These are phyloP conservation scores for Neofusicoccum parvum DNA, from an alignment of 2,329 filamentous ascomycete genomes.

Conservation along the genomic window DNA sequence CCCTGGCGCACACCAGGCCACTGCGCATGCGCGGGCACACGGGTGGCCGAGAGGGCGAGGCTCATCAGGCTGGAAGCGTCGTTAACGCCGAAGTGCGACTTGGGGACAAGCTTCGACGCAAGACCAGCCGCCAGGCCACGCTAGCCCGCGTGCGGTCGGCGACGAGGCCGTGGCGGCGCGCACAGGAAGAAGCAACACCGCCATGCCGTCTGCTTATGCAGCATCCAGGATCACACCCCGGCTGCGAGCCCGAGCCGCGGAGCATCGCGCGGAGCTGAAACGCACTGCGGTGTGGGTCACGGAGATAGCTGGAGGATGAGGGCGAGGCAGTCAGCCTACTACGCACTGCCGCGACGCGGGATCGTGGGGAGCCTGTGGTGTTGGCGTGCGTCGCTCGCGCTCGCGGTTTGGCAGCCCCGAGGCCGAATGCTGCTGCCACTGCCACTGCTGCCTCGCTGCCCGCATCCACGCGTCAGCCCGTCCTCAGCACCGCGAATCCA, in stretches of 20 bases:
- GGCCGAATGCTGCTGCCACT: not conserved
- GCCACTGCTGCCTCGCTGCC: too few species aligned
- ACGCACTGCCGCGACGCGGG: not conserved
- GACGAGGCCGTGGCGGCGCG: not conserved
- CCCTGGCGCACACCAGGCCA: too few species aligned
- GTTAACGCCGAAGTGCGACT: not conserved
- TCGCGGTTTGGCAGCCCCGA: not conserved
- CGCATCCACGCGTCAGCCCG: not conserved
- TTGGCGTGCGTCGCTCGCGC: not conserved
- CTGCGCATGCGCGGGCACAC: too few species aligned
- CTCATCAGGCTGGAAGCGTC: not conserved
- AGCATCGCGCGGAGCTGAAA: not conserved
- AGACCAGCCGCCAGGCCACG: not conserved
- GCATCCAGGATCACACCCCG: not conserved
- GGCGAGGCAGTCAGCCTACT: too few species aligned
- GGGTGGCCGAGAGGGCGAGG: too few species aligned
- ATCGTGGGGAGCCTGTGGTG: not conserved
- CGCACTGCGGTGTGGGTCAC: not conserved
- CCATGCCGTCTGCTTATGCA: conserved; percentile 3
- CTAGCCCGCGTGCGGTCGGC: not conserved
- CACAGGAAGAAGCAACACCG: not conserved
- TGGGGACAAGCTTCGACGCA: conserved; percentile 6
- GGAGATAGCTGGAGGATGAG: not conserved
- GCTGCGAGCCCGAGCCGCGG: not conserved
- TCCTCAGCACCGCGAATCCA: not conserved